These are phyloP conservation scores for Cordia subcordata DNA, from an alignment of 257 asterid genomes.

Conservation along the genomic window DNA sequence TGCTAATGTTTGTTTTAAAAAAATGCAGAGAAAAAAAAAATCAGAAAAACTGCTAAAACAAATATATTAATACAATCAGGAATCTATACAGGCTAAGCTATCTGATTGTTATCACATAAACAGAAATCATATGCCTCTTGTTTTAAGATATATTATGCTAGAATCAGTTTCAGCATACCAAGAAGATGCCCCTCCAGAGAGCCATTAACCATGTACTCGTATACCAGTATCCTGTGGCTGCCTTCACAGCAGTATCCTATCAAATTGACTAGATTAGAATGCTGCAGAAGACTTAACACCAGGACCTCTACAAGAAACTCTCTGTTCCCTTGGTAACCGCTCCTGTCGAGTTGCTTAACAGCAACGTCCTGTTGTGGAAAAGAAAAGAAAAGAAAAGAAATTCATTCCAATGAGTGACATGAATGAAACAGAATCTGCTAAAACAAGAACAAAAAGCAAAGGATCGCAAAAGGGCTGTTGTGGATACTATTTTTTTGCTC, in stretches of 20 bases:
- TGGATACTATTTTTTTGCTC: conserved; percentile 33
- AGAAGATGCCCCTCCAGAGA: conserved; percentile 35
- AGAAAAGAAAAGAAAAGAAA: background rate
- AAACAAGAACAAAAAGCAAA: background rate
- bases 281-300: conserved; percentile 48
- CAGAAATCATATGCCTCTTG: too few species aligned
- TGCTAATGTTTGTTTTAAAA: too few species aligned
- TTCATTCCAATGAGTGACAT: background rate
- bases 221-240: conserved; percentile 44
- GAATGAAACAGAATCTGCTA: background rate
- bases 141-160: too few species aligned
- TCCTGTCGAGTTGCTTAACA: conserved; percentile 50
- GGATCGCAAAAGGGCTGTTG: background rate
- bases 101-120: too few species aligned
- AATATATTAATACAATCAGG: too few species aligned
- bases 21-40: too few species aligned
- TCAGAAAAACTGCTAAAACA: too few species aligned
- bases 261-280: conserved; percentile 50
- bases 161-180: background rate
- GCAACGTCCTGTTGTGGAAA: conserved; percentile 44
- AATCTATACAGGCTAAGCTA: too few species aligned
- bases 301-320: conserved; percentile 58
- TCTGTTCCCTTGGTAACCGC: conserved; percentile 60
- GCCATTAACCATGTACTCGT: conserved; percentile 50
- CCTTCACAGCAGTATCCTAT: conserved; percentile 65